Evolutionary conservation across 345 rosid species (phyloP), one percentile per base, ranked within the genome.

Genomic region (Brassica juncea): DNA sequence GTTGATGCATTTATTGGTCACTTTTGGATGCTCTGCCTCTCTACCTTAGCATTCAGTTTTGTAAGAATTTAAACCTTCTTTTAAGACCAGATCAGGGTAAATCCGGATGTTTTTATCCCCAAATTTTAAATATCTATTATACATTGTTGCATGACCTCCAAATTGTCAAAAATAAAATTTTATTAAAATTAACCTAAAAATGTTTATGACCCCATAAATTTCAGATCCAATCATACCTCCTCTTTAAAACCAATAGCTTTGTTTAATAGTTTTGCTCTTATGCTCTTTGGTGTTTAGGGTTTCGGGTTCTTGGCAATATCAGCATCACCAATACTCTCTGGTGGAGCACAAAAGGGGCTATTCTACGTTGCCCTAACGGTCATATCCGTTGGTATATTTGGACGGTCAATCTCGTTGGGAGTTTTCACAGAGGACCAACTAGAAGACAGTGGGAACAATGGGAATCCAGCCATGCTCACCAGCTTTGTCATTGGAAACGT

Each of bases 1-100:
- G 82, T 74, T 69, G 79, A 80, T 68, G 27, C 71, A 8, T 80
- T 44, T 68, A 73, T 80, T 1, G 75, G 82, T 68, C 82, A 74
- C 79, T 74, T 80, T 68, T 80, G 79, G 82, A 80, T 80, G 82
- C 66, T 80, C 49, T 80, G 77, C 32, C 82, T 80, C 74, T 80
- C 82, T 7, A 74, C 79, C 27, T 44, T 68, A 59, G 69, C 82
- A 4, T 80, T 74, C 42, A 61, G 65, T 61, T 73, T 74, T 4
- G 75, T 80, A 74, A 68, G 79, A n/a, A 2, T 44, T 64, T 32
- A 49, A 12, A 64, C 44, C 25, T 31, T 42, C 30, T 39, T 39
- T 12, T 19, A 28, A 28, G 31, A 28, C 31, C 4, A 28, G 31
- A 28, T 28, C 31, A 28, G 31, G 31, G 31, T 28, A 28, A 28